phyloP scores from a whole-genome alignment of 2,329 filamentous ascomycete species.

The Pseudogymnoascus sp. region DNA sequence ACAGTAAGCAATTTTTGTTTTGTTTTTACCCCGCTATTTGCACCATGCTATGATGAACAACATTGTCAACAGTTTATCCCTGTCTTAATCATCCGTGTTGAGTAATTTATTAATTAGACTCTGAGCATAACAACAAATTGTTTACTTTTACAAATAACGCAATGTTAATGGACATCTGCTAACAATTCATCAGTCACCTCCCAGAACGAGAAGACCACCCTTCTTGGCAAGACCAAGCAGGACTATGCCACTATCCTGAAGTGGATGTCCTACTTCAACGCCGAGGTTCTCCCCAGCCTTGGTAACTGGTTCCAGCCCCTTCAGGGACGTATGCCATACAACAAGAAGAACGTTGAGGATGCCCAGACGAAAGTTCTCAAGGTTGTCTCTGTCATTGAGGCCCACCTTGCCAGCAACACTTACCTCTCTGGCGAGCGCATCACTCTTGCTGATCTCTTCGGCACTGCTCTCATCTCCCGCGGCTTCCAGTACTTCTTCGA shows the following conservation, averaged over 20 bases:
- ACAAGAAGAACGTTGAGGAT: slow-evolving; percentile 95
- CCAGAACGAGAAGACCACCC: slow-evolving; percentile 99
- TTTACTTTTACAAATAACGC: slow-evolving; percentile 13
- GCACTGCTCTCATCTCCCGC: slow-evolving; percentile 68
- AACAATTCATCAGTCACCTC: slow-evolving; percentile 67
- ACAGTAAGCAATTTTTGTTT: slow-evolving; percentile 61
- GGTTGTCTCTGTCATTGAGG: slow-evolving; percentile 67
- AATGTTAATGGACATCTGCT: slow-evolving; percentile 16
- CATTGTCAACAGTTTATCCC: slow-evolving; percentile 88
- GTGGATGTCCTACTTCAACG: slow-evolving; percentile 97
- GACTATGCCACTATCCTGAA: slow-evolving; percentile 97
- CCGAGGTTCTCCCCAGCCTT: slow-evolving; percentile 68
- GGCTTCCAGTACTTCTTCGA: slow-evolving; percentile 94
- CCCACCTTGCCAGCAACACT: slow-evolving; percentile 85
- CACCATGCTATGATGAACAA: slow-evolving; percentile 34
- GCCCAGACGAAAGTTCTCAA: slow-evolving; percentile 60
- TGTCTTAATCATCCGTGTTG: slow-evolving; percentile 93
- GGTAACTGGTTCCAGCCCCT: slow-evolving; percentile 82
- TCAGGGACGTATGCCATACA: slow-evolving; percentile 75
- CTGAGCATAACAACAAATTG: slow-evolving; percentile 47
- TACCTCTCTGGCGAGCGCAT: slow-evolving; percentile 97
- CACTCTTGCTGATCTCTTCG: slow-evolving; percentile 91
- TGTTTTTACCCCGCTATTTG: slow-evolving; percentile 13
- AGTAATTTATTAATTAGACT: slow-evolving; percentile 69
- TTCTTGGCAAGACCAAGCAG: slow-evolving; percentile 99